These are phyloP conservation scores for Scleromitrula shiraiana DNA, from an alignment of 2,329 filamentous ascomycete genomes.

Conservation along the genomic window DNA sequence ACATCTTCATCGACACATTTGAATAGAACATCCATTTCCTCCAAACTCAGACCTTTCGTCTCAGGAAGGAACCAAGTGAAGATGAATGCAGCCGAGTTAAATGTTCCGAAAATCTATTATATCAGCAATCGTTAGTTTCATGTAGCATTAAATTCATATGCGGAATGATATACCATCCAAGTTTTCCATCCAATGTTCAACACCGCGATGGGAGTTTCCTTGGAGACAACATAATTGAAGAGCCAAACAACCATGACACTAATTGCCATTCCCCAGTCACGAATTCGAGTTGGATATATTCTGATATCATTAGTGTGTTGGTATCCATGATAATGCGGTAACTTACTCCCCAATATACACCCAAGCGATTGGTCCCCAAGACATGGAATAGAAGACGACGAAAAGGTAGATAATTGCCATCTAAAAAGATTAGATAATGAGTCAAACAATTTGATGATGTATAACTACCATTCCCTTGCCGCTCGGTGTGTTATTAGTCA, in stretches of 20 bases:
- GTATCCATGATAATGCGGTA: neutral
- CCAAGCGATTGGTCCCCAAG: slow-evolving; percentile 2
- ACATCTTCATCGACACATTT: slow-evolving; percentile 9
- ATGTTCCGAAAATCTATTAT: slow-evolving; percentile 12
- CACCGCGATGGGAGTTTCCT: slow-evolving; percentile 43
- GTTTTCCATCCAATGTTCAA: slow-evolving; percentile 34
- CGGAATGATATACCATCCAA: slow-evolving; percentile 11
- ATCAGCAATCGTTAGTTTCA: neutral
- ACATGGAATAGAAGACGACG: slow-evolving; percentile 5
- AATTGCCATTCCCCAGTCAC: slow-evolving; percentile 40
- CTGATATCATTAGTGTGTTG: neutral
- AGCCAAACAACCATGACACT: slow-evolving; percentile 43
- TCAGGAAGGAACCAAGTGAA: slow-evolving; percentile 34
- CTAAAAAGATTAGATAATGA: neutral
- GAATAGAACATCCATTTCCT: slow-evolving; percentile 16
- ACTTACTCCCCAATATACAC: slow-evolving; percentile 6
- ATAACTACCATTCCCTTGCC: slow-evolving; percentile 1
- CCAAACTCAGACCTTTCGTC: slow-evolving; percentile 14
- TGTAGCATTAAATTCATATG: too few species aligned
- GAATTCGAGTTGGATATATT: slow-evolving; percentile 23
- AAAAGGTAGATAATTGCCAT: slow-evolving; percentile 8
- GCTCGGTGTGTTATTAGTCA: slow-evolving; percentile 2
- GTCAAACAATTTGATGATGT: neutral
- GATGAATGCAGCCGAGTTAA: slow-evolving; percentile 21
- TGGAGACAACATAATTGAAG: slow-evolving; percentile 43